Percentiles rank a stretch among this genome's conserved stretches.
Conservation (phyloP, 495 filamentous ascomycete species). For the Xylona heveae region DNA sequence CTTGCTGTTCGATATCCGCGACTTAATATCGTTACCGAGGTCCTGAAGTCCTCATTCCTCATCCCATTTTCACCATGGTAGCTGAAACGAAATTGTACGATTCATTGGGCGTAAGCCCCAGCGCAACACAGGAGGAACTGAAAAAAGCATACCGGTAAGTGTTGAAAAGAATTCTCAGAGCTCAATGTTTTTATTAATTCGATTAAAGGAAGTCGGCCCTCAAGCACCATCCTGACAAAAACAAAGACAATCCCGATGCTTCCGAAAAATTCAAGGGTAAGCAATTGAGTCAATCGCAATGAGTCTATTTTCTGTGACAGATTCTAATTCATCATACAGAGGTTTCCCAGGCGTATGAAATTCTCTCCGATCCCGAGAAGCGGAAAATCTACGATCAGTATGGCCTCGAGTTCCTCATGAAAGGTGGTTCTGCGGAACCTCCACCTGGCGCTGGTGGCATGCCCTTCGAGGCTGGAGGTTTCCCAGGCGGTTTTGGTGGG, state of each 20-base stretch:
- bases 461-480: constrained; percentile 23
- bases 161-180: background rate
- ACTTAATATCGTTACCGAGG: too few relatives aligned
- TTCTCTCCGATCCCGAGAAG: constrained; percentile 92
- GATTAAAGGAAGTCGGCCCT: constrained; percentile 56
- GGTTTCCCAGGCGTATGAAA: constrained; percentile 90
- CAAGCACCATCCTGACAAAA: constrained; percentile 94
- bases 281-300: background rate
- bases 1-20: too few relatives aligned
- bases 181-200: constrained; percentile 1
- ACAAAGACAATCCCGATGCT: constrained; percentile 69
- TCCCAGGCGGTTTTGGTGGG: constrained; percentile 24
- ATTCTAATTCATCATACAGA: too few relatives aligned
- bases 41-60: too few relatives aligned
- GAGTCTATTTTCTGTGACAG: too few relatives aligned
- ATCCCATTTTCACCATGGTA: constrained; percentile 36
- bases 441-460: constrained; percentile 27
- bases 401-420: constrained; percentile 79
- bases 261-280: constrained; percentile 52
- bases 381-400: constrained; percentile 89
- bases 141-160: constrained; percentile 86
- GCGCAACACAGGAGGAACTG: constrained; percentile 77
- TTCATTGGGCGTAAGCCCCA: constrained; percentile 48
- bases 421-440: constrained; percentile 56
- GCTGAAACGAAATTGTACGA: constrained; percentile 79